Conservation (phyloP, 2,329 filamentous ascomycete genomes). For the Claviceps spartinae region DNA sequence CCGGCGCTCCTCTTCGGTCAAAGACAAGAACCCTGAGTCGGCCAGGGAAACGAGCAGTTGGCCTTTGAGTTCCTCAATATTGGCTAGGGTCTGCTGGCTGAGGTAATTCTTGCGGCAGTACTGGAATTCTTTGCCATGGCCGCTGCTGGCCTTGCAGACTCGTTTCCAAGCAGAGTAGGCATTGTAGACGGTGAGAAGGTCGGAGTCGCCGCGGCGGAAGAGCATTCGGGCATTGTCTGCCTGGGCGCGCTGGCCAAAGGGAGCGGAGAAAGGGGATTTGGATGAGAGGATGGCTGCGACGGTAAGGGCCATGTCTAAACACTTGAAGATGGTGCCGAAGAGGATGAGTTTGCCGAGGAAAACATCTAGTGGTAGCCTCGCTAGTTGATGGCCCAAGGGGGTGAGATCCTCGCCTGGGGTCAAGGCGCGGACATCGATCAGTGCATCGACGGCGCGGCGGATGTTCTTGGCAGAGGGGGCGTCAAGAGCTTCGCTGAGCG, state of each 20-base stretch:
- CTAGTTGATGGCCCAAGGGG: conserved; percentile 71
- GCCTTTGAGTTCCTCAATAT: conserved; percentile 91
- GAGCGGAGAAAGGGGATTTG: conserved; percentile 83
- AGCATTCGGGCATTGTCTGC: conserved; percentile 65
- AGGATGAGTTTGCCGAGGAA: conserved; percentile 90
- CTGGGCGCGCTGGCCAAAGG: conserved; percentile 70
- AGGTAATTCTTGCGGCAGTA: conserved; percentile 95
- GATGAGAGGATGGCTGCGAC: conserved; percentile 87
- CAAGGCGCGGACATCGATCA: conserved; percentile 84
- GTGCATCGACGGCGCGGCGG: conserved; percentile 76
- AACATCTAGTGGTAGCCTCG: conserved; percentile 80
- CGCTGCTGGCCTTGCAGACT: conserved; percentile 53
- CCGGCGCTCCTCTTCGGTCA: conserved; percentile 60
- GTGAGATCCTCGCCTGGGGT: conserved; percentile 74
- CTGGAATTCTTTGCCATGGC: conserved; percentile 59
- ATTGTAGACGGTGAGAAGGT: conserved; percentile 85
- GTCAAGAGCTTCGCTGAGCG: conserved; percentile 75
- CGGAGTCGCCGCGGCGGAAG: conserved; percentile 80
- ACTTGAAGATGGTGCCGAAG: conserved; percentile 74
- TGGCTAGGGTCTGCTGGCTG: conserved; percentile 72
- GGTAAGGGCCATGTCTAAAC: conserved; percentile 81
- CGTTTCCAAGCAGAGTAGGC: conserved; percentile 84
- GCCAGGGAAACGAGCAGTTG: conserved; percentile 76
- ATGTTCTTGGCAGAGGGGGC: conserved; percentile 88
- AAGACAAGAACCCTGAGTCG: conserved; percentile 68